Conservation (phyloP, 441 rosid species). For the Populus hybrid region DNA sequence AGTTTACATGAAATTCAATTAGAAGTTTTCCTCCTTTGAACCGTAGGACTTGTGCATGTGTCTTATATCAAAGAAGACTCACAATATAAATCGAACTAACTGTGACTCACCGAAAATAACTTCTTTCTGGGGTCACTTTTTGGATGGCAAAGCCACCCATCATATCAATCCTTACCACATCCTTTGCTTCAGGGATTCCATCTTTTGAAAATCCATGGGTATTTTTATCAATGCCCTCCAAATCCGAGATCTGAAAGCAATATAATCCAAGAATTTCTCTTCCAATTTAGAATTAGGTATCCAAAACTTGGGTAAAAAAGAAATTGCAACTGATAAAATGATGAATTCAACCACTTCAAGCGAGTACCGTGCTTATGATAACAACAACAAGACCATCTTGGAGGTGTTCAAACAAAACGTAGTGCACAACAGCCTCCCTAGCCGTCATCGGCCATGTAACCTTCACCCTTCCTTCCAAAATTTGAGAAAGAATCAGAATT, state of each 20-base stretch:
- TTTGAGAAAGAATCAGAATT: constrained; percentile 33
- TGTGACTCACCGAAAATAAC: constrained; percentile 72
- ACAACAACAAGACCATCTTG: constrained; percentile 70
- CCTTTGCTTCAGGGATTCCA: constrained; percentile 55
- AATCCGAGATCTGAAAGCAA: constrained; percentile 61
- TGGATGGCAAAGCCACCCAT: constrained; percentile 93
- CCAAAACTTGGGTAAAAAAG: constrained; percentile 2
- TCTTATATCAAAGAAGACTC: neutral
- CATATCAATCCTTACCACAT: constrained; percentile 72
- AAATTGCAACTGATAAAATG: constrained; percentile 5
- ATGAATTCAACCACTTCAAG: constrained; percentile 12
- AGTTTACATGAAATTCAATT: neutral
- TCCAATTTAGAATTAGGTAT: neutral
- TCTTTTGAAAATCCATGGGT: constrained; percentile 56
- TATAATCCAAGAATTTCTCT: neutral
- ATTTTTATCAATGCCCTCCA: constrained; percentile 48
- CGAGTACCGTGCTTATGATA: constrained; percentile 70
- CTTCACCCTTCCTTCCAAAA: constrained; percentile 96
- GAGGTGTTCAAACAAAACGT: constrained; percentile 62
- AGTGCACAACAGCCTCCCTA: constrained; percentile 78
- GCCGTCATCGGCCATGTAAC: constrained; percentile 82
- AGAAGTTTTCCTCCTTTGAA: neutral
- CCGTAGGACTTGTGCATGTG: neutral
- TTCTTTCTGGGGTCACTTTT: constrained; percentile 66
- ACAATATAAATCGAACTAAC: neutral